These are phyloP conservation scores for Letharia lupina DNA, from an alignment of 495 filamentous ascomycete genomes.

Conservation along the genomic window DNA sequence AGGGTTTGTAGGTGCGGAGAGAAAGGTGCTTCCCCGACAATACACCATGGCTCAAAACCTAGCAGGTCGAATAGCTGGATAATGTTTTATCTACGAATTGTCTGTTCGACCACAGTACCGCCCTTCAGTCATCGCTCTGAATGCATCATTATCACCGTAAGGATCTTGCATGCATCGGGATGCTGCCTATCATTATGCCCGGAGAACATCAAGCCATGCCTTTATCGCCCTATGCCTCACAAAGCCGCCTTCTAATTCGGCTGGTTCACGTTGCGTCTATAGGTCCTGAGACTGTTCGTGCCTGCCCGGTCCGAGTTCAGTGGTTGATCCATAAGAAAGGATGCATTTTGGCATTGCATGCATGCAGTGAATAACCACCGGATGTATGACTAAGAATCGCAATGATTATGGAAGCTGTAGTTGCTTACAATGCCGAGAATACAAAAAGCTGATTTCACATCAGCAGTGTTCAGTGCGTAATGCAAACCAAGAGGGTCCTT, in stretches of 20 bases:
- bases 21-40: neutral
- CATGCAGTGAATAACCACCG: conserved; percentile 5
- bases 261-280: conserved; percentile 15
- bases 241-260: conserved; percentile 13
- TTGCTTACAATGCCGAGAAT: conserved; percentile 84
- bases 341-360: conserved; percentile 11
- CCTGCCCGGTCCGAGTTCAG: conserved; percentile 19
- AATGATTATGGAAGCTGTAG: conserved; percentile 12
- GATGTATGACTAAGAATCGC: conserved; percentile 1
- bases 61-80: neutral
- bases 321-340: conserved; percentile 15
- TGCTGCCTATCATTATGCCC: conserved; percentile 3
- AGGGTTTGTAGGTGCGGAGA: too few relatives aligned
- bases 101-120: neutral
- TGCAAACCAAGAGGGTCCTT: neutral
- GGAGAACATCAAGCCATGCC: neutral
- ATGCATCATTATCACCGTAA: conserved; percentile 11
- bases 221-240: conserved; percentile 10
- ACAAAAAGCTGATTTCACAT: conserved; percentile 66
- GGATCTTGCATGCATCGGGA: conserved; percentile 5
- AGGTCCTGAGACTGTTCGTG: conserved; percentile 22
- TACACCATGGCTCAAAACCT: neutral
- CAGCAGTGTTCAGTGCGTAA: conserved; percentile 22
- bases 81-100: conserved; percentile 7
- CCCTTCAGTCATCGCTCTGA: neutral